Evolutionary conservation across 768 basidiomycete species (phyloP), one percentile per base, ranked within the genome.

Genomic region (Boletus sp.): DNA sequence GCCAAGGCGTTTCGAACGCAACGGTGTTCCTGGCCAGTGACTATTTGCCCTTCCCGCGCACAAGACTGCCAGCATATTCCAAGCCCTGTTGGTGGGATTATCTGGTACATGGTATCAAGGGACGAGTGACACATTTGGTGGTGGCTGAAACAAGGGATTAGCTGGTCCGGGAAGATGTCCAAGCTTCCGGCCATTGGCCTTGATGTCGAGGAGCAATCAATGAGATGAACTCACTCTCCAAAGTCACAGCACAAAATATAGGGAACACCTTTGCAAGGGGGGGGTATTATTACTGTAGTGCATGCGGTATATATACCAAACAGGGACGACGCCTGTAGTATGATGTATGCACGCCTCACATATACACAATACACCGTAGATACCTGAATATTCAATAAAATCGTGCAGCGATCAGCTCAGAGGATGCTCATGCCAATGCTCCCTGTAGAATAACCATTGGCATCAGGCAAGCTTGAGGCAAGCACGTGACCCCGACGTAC

Each of bases 341-440:
- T 47, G 35, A 30, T 42, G 44, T 23, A 21, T 49, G 40, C 25
- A 34, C 9, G 42, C 38, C 19, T 21, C 46, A 27, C 11, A 46
- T 8, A 53, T 46, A 8, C 32, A n/a, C 25, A 19, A 8, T 11
- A n/a, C 25, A 43, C 32, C 46, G 15, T 38, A 17, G 23, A 38
- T 5, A 25, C 32, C 19, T n/a, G n/a, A n/a, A n/a, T n/a, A n/a
- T n/a, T 15, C 9, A 14, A 34, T 6, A 8, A 19, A 7, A n/a
- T 34, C 15, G n/a, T 27, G n/a, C 29, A 32, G 21, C 15, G 23
- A 34, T 45, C n/a, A 4, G 43, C 25, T 27, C 21, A 6, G 8
- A 27, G 14, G 33, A 39, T 23, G 33, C 23, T 68, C 51, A 66
- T n/a, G 65, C 65, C 57, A 66, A 53, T 2, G 65, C 66, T 1